Base-by-base conservation (phyloP, 306 rosid species). In the Astragalus membranaceus region DNA sequence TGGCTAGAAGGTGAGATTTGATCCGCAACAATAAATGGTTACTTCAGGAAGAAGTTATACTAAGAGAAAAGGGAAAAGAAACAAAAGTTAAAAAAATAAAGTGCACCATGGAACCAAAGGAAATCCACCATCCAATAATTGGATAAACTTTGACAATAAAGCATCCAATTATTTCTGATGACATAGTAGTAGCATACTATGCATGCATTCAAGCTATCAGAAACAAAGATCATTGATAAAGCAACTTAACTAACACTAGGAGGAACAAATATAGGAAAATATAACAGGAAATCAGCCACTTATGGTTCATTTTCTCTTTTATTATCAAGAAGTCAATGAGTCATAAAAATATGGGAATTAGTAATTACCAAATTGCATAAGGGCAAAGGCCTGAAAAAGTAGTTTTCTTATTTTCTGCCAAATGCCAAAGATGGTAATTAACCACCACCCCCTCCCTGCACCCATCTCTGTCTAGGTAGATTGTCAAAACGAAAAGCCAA, bases 121-220 rank as follows among this genome's bases (percentile, higher is more conserved):
- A 61, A 53, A 61, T 48, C 77, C 74, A 80, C 72, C 64, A 55
- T 51, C 64, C 67, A 67, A 36, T 67, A 67, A 36, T 67, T 42
- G 50, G 78, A 81, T 72, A 81, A 72, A 64, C 78, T 67, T 76
- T 32, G 23, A 60, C 47, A 10, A 50, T 11, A 61, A 76, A 72
- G 85, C 70, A 81, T 81, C 78, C 35, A 47, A 81, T 81, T 72
- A 76, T 72, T 66, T 72, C 73, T 76, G 78, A 59, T 10, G 68
- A 48, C 46, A 29, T 60, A 16, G 33, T 61, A 11, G n/a, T n/a
- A n/a, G n/a, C n/a, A n/a, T n/a, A n/a, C 30, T 35, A 50, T 35
- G 73, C 64, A 71, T 33, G 39, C 52, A 75, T 65, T 29, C 52
- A 55, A 65, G 62, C 43, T 51, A 70, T 42, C 47, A 56, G 54